Evolutionary conservation across 768 basidiomycete genomes (phyloP).

Genomic region (Lentinula aciculospora): DNA sequence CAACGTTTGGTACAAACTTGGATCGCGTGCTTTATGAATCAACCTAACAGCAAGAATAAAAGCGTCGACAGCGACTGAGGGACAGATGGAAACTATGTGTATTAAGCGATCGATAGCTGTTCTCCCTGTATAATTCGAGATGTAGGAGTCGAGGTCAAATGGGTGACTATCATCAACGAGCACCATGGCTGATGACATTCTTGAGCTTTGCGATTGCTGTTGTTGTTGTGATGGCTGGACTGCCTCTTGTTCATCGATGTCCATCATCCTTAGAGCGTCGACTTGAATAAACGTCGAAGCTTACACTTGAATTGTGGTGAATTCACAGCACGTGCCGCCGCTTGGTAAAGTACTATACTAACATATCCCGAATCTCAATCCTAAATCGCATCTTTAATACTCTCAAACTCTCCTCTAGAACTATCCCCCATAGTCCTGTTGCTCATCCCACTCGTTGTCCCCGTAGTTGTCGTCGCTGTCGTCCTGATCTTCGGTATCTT

Average conservation of each 20-base stretch:
- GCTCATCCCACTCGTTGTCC: not conserved
- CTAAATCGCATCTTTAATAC: not conserved
- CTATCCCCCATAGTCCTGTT: not conserved
- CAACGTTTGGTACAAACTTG: constrained; percentile 47
- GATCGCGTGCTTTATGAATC: constrained; percentile 66
- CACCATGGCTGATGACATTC: constrained; percentile 21
- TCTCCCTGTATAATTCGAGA: constrained; percentile 72
- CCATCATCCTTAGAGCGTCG: constrained; percentile 1
- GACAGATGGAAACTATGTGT: constrained; percentile 59
- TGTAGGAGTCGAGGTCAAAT: constrained; percentile 82
- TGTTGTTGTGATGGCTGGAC: constrained; percentile 10
- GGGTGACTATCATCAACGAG: constrained; percentile 76
- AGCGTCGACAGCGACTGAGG: constrained; percentile 67
- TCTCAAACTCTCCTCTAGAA: not conserved
- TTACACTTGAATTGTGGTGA: not conserved
- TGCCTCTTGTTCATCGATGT: constrained; percentile 4
- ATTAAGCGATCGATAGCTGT: constrained; percentile 71
- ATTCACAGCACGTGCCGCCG: not conserved
- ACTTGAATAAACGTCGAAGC: too few relatives aligned
- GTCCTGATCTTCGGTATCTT: not conserved
- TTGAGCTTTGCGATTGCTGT: constrained; percentile 8
- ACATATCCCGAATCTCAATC: not conserved
- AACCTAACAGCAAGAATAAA: constrained; percentile 60
- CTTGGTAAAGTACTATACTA: not conserved
- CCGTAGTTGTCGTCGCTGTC: not conserved